Percentiles rank a stretch among this genome's conserved stretches.
phyloP scores from a whole-genome alignment of 2,329 filamentous ascomycete species.

The Apiospora hydei region DNA sequence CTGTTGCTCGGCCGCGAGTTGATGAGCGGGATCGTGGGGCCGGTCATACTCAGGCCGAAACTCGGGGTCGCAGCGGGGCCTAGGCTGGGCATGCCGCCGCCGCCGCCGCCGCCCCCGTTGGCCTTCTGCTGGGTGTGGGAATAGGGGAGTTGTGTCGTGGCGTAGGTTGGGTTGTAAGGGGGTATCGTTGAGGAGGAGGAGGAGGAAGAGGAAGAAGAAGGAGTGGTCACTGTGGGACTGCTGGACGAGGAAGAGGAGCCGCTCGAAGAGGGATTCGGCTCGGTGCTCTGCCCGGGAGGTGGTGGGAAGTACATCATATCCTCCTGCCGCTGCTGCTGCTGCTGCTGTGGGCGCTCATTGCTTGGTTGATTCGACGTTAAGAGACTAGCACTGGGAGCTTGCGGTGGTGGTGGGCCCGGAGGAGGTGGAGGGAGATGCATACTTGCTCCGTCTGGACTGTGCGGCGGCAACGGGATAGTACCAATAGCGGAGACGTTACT shows the following conservation, averaged over 20 bases:
- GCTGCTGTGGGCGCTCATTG: background rate
- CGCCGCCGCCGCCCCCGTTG: background rate
- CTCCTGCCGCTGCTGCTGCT: background rate
- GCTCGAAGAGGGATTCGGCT: background rate
- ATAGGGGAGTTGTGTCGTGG: constrained; percentile 7
- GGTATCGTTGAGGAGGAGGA: background rate
- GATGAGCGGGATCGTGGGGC: constrained; percentile 9
- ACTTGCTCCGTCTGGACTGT: background rate
- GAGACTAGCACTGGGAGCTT: background rate
- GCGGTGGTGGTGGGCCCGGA: background rate
- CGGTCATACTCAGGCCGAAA: constrained; percentile 17
- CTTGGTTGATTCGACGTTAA: background rate
- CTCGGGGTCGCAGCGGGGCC: constrained; percentile 19
- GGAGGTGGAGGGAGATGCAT: background rate
- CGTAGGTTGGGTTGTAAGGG: constrained; percentile 8
- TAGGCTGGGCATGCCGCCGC: background rate
- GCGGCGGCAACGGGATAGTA: background rate
- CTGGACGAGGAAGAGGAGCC: background rate
- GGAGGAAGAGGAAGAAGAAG: background rate
- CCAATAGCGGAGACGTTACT: background rate
- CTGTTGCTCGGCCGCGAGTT: background rate
- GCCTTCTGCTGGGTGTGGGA: background rate
- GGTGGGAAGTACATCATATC: background rate
- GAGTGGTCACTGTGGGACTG: background rate
- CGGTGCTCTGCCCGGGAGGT: background rate